Evolutionary conservation across 2,329 filamentous ascomycete genomes (phyloP).

Genomic region (Rhynchosporium graminicola): DNA sequence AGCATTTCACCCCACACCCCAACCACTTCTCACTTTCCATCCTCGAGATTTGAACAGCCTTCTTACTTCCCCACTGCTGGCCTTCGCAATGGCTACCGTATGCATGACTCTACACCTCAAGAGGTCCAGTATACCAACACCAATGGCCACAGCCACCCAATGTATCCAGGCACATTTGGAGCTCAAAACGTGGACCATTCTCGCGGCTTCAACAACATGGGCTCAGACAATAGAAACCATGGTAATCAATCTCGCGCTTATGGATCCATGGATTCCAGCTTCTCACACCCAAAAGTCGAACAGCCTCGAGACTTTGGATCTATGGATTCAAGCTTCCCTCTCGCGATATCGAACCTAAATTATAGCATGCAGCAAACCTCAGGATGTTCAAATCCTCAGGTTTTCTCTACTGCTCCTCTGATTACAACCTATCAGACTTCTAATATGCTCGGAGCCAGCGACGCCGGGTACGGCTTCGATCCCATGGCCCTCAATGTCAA

Average conservation of each 20-base stretch:
- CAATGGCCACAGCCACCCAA: slow-evolving; percentile 3
- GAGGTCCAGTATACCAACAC: slow-evolving; percentile 26
- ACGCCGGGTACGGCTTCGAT: slow-evolving; percentile 31
- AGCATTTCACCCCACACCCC: slow-evolving; percentile 34
- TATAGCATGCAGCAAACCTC: slow-evolving; percentile 27
- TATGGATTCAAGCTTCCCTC: slow-evolving; percentile 27
- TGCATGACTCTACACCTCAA: slow-evolving; percentile 28
- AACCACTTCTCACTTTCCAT: slow-evolving; percentile 27
- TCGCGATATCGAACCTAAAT: slow-evolving; percentile 27
- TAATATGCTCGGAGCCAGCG: slow-evolving; percentile 34
- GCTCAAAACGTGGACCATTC: slow-evolving; percentile 29
- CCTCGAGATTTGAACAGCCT: slow-evolving; percentile 30
- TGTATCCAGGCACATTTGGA: slow-evolving; percentile 29
- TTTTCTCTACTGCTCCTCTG: slow-evolving; percentile 33
- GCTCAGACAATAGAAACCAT: slow-evolving; percentile 22
- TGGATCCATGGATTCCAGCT: slow-evolving; percentile 27
- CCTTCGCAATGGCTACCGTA: slow-evolving; percentile 24
- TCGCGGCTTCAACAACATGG: slow-evolving; percentile 27
- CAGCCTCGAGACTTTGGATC: slow-evolving; percentile 28
- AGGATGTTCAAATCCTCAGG: slow-evolving; percentile 32
- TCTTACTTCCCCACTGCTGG: slow-evolving; percentile 27
- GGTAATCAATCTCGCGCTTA: slow-evolving; percentile 29
- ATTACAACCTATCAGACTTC: slow-evolving; percentile 31
- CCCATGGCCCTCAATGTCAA: slow-evolving; percentile 26
- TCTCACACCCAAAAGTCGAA: slow-evolving; percentile 29